These are phyloP conservation scores for Pythium biforme DNA, from an alignment of 352 stramenopile genomes.

Conservation along the genomic window DNA sequence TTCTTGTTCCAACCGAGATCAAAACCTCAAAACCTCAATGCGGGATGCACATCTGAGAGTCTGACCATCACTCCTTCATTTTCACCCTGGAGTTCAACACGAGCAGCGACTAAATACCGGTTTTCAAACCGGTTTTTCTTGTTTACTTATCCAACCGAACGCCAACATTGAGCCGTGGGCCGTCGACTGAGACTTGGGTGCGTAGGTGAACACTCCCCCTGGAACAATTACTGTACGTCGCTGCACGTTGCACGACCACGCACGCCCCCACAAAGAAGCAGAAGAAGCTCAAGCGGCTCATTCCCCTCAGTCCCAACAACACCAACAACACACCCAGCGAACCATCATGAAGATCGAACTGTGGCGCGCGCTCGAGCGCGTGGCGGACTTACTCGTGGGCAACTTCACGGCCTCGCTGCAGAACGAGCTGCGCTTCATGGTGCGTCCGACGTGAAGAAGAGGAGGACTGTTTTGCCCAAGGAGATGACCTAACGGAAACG, in stretches of 20 bases:
- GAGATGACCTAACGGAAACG: neutral
- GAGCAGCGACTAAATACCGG: neutral
- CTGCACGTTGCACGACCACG: too few species aligned
- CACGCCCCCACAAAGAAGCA: too few species aligned
- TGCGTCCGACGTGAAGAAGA: conserved; percentile 21
- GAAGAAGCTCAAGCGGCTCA: too few species aligned
- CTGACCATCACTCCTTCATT: conserved; percentile 16
- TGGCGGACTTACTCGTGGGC: conserved; percentile 73
- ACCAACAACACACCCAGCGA: neutral
- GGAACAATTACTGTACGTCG: too few species aligned
- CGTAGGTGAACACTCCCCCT: neutral
- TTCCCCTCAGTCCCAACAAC: too few species aligned
- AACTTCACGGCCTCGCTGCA: conserved; percentile 85
- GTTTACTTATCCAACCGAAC: conserved; percentile 10
- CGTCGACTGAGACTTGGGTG: conserved; percentile 1
- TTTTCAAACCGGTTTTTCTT: conserved; percentile 5
- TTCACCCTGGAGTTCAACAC: conserved; percentile 2
- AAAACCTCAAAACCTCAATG: conserved; percentile 23
- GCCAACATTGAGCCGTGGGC: neutral
- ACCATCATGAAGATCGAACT: conserved; percentile 61
- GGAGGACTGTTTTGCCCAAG: too few species aligned
- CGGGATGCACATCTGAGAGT: conserved; percentile 15
- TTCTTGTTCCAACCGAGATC: conserved; percentile 5
- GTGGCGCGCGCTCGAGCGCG: conserved; percentile 51
- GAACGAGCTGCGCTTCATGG: conserved; percentile 87